A percentile compares a stretch with the other conserved stretches of the same genome.
These are phyloP conservation scores for Xerocomus potaroensis DNA, from an alignment of 768 basidiomycete species.

Conservation along the genomic window DNA sequence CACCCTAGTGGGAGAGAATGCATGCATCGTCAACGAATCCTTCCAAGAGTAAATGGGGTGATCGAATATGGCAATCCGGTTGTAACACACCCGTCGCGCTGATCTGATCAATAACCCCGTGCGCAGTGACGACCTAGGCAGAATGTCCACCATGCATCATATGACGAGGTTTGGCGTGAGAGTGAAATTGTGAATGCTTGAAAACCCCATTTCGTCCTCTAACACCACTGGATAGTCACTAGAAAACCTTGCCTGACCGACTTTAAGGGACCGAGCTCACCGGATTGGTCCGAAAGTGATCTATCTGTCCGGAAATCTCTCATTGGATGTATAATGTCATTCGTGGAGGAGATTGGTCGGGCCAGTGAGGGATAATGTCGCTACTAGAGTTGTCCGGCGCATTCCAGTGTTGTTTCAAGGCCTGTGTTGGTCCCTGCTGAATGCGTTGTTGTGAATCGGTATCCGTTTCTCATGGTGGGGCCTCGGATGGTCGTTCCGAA, in stretches of 20 bases:
- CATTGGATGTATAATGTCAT: background rate
- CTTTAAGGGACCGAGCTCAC: background rate
- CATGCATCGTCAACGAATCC: conserved; percentile 44
- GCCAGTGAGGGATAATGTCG: background rate
- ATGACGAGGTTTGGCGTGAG: conserved; percentile 39
- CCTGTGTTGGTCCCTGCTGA: background rate
- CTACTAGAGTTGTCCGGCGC: background rate
- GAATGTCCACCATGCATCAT: conserved; percentile 24
- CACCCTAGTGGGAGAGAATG: conserved; percentile 25
- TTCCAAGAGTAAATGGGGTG: conserved; percentile 19
- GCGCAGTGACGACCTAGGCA: conserved; percentile 35
- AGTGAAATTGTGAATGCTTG: background rate
- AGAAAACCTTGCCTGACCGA: background rate
- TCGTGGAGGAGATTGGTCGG: background rate
- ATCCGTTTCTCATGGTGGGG: background rate
- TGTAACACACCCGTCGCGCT: conserved; percentile 17
- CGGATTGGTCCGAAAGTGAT: background rate
- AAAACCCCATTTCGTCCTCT: background rate
- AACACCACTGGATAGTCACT: background rate
- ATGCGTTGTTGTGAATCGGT: background rate
- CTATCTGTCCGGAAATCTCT: background rate
- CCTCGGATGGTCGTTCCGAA: background rate
- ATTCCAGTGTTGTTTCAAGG: background rate
- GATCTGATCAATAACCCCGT: conserved; percentile 34
- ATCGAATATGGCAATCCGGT: conserved; percentile 14